Percentiles rank a stretch among this genome's conserved stretches.
phyloP scores from a whole-genome alignment of 768 basidiomycete genomes.

The Lentinula detonsa region DNA sequence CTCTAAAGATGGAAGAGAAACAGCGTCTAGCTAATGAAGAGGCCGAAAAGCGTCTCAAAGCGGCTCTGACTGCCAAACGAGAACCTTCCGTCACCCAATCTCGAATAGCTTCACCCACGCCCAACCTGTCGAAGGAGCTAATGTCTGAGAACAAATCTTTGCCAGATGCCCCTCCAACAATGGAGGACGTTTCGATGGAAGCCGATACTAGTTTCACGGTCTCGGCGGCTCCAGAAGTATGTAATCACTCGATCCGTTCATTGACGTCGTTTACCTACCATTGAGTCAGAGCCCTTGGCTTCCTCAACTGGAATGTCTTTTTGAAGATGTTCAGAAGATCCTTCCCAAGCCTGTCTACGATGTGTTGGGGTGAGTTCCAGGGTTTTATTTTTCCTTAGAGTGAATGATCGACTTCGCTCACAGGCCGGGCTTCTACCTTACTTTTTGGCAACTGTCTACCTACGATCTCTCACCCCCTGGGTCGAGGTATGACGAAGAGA shows the following conservation, averaged over 20 bases:
- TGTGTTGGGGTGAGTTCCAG: conserved; percentile 59
- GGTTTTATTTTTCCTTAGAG: not conserved
- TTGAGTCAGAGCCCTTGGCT: conserved; percentile 70
- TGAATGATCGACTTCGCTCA: not conserved
- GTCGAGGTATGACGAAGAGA: conserved; percentile 75
- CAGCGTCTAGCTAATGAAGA: conserved; percentile 65
- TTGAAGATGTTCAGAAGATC: conserved; percentile 70
- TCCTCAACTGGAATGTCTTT: conserved; percentile 62
- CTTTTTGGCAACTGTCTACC: conserved; percentile 95
- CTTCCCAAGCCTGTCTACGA: conserved; percentile 61
- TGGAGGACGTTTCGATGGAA: conserved; percentile 50
- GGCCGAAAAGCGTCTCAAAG: conserved; percentile 76
- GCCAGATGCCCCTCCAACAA: conserved; percentile 18
- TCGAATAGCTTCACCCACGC: conserved; percentile 59
- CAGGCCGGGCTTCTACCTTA: conserved; percentile 89
- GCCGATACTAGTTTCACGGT: conserved; percentile 30
- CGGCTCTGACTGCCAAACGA: conserved; percentile 71
- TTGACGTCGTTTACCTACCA: not conserved
- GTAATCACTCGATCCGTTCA: conserved; percentile 9
- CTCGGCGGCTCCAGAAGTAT: conserved; percentile 32
- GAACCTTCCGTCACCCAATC: conserved; percentile 53
- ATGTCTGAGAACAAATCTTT: conserved; percentile 16
- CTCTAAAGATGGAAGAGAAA: conserved; percentile 61
- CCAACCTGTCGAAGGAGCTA: conserved; percentile 22
- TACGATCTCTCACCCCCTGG: conserved; percentile 83